Evolutionary conservation across 352 stramenopile species (phyloP).

Genomic region (Thraustochytrium sp.): DNA sequence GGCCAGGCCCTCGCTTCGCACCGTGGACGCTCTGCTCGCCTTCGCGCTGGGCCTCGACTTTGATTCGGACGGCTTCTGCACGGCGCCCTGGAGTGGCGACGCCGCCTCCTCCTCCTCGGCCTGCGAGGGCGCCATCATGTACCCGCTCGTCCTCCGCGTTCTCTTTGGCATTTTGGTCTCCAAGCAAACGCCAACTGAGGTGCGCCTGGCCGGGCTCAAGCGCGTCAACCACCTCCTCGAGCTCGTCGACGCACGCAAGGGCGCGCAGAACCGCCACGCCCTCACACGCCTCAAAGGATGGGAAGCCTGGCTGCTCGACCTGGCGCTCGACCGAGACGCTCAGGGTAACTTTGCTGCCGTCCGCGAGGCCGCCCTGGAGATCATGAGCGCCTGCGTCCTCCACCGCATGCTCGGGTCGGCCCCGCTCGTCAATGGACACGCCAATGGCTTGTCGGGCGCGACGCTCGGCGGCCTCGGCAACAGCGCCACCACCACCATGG

Average conservation of each 20-base stretch:
- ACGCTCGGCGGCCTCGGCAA: too few species aligned
- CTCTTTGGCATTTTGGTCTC: background rate
- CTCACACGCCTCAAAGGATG: slow-evolving; percentile 9
- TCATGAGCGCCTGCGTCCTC: background rate
- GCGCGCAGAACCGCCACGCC: background rate
- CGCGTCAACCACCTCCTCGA: slow-evolving; percentile 3
- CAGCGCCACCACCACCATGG: too few species aligned
- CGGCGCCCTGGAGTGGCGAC: background rate
- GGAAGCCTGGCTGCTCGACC: background rate
- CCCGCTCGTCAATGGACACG: too few species aligned
- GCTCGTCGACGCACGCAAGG: background rate
- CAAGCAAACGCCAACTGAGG: background rate
- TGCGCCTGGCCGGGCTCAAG: background rate
- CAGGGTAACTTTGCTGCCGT: background rate
- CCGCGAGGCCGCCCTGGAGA: background rate
- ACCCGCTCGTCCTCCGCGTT: background rate
- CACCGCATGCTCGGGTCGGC: slow-evolving; percentile 20
- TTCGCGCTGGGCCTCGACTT: slow-evolving; percentile 9
- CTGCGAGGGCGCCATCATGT: background rate
- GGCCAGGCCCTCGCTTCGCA: background rate
- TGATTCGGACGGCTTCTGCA: slow-evolving; percentile 7
- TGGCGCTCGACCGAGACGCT: background rate
- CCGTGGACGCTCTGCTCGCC: background rate
- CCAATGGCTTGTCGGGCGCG: too few species aligned
- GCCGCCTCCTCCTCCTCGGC: background rate